Conservation (phyloP, 1,284 basidiomycete species). For the Papiliotrema nemorosa region DNA sequence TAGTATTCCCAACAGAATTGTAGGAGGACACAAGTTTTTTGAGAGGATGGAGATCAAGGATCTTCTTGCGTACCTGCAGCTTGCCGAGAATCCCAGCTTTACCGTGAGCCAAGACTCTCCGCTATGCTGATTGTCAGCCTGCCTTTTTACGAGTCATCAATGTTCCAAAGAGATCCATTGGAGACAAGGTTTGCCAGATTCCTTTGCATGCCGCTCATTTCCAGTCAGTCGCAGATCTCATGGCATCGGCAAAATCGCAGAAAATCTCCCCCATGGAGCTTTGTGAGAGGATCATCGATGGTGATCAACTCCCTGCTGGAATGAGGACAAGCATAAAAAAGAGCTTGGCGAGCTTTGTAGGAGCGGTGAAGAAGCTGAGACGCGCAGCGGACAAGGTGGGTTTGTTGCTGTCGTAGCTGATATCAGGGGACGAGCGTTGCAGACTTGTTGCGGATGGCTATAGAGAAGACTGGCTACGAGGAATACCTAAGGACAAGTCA, state of each 20-base stretch:
- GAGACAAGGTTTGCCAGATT: conserved; percentile 64
- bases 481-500: conserved; percentile 67
- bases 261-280: conserved; percentile 61
- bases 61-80: conserved; percentile 78
- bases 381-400: conserved; percentile 58
- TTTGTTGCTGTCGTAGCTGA: conserved; percentile 1
- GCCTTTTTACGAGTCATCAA: conserved; percentile 78
- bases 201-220: background rate
- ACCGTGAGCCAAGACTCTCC: conserved; percentile 32
- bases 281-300: conserved; percentile 61
- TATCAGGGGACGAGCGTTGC: conserved; percentile 60
- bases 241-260: conserved; percentile 55
- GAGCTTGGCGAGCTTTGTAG: conserved; percentile 62
- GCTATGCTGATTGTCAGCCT: conserved; percentile 46
- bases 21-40: conserved; percentile 84
- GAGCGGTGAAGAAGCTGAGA: conserved; percentile 58
- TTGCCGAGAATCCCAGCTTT: conserved; percentile 77
- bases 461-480: conserved; percentile 64
- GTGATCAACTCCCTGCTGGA: conserved; percentile 55
- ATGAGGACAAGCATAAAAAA: conserved; percentile 64
- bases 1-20: conserved; percentile 70
- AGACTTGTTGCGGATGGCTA: conserved; percentile 61
- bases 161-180: conserved; percentile 68
- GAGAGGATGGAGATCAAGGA: conserved; percentile 84
- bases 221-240: conserved; percentile 62